These are phyloP conservation scores for Alternaria sp. DNA, from an alignment of 2,329 filamentous ascomycete genomes.

Conservation along the genomic window DNA sequence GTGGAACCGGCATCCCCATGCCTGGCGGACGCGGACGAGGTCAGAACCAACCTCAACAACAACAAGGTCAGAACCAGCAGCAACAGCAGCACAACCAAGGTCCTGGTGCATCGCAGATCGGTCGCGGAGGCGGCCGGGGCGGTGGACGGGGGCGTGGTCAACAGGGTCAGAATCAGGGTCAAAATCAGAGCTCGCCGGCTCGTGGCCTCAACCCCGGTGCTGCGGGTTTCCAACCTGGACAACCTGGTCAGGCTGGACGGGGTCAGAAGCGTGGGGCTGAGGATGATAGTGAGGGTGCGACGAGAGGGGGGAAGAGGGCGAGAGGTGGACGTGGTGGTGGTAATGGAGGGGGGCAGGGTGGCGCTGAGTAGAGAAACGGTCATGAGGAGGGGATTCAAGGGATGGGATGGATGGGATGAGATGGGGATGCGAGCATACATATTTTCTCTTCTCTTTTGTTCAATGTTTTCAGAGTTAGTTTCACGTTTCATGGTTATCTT, in stretches of 20 bases:
- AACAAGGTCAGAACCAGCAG: slow-evolving; percentile 4
- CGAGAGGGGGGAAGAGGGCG: slow-evolving; percentile 39
- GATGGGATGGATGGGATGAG: no score
- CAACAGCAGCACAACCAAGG: slow-evolving; percentile 23
- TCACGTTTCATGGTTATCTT: neutral
- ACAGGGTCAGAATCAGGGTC: slow-evolving; percentile 19
- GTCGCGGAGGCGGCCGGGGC: slow-evolving; percentile 37
- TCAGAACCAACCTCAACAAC: slow-evolving; percentile 14
- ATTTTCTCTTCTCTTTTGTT: neutral
- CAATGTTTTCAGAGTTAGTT: neutral
- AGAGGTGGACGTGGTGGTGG: slow-evolving; percentile 28
- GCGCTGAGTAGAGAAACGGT: slow-evolving; percentile 1
- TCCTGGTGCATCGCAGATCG: slow-evolving; percentile 27
- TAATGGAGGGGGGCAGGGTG: slow-evolving; percentile 6
- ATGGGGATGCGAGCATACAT: neutral
- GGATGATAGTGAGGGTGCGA: slow-evolving; percentile 36
- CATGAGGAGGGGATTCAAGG: neutral
- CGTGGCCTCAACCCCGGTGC: slow-evolving; percentile 46
- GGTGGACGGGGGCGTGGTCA: slow-evolving; percentile 25
- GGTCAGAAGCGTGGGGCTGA: slow-evolving; percentile 45
- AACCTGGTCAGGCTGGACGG: slow-evolving; percentile 25
- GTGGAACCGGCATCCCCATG: slow-evolving; percentile 36
- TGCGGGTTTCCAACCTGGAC: slow-evolving; percentile 41
- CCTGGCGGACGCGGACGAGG: slow-evolving; percentile 37
- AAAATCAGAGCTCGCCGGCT: slow-evolving; percentile 25